Percentiles rank a stretch among this genome's conserved stretches.
Conservation (phyloP, 495 filamentous ascomycete species). For the Penicillium lividum region DNA sequence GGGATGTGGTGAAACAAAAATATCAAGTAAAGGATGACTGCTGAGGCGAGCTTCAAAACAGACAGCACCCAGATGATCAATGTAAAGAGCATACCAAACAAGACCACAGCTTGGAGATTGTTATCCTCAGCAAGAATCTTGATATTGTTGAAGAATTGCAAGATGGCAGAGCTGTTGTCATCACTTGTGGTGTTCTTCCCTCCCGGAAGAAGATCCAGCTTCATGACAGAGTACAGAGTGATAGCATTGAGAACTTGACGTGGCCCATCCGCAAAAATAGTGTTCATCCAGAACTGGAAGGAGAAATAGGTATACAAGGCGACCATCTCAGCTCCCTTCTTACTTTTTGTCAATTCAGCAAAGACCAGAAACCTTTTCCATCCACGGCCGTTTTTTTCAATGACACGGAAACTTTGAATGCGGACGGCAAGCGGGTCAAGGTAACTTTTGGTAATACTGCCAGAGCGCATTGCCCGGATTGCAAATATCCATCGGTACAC, state of each 20-base stretch:
- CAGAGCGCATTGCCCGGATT: slow-evolving; percentile 72
- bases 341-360: slow-evolving; percentile 85
- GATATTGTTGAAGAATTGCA: slow-evolving; percentile 76
- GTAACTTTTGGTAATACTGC: slow-evolving; percentile 87
- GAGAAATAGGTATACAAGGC: slow-evolving; percentile 93
- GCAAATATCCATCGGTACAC: slow-evolving; percentile 76
- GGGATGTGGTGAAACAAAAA: slow-evolving; percentile 93
- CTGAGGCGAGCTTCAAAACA: slow-evolving; percentile 69
- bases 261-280: slow-evolving; percentile 86
- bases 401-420: slow-evolving; percentile 69
- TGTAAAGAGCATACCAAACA: slow-evolving; percentile 89
- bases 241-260: slow-evolving; percentile 86
- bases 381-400: slow-evolving; percentile 63
- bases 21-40: slow-evolving; percentile 73
- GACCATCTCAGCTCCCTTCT: slow-evolving; percentile 86
- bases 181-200: slow-evolving; percentile 52
- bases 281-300: slow-evolving; percentile 89
- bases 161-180: slow-evolving; percentile 49
- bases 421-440: slow-evolving; percentile 83
- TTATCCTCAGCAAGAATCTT: slow-evolving; percentile 67
- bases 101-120: slow-evolving; percentile 72
- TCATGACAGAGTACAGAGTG: slow-evolving; percentile 78
- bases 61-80: slow-evolving; percentile 86
- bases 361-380: slow-evolving; percentile 92
- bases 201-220: slow-evolving; percentile 65